These are phyloP conservation scores for Myriangium duriaei DNA, from an alignment of 2,329 filamentous ascomycete genomes.

Conservation along the genomic window DNA sequence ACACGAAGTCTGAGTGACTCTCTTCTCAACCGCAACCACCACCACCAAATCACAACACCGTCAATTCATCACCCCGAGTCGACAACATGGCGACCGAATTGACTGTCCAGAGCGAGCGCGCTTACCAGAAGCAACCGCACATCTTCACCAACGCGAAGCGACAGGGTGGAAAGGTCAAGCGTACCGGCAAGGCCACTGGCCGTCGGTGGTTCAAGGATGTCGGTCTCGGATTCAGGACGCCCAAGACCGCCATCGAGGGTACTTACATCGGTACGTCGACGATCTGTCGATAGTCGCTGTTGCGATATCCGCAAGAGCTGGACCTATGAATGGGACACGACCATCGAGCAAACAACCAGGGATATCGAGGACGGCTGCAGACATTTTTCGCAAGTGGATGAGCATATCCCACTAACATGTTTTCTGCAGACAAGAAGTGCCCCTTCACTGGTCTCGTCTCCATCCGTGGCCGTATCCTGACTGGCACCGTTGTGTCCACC, in stretches of 20 bases:
- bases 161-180: conserved; percentile 67
- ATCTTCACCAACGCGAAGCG: conserved; percentile 98
- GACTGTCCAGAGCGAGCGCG: conserved; percentile 99
- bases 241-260: conserved; percentile 97
- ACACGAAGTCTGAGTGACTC: neutral
- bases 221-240: conserved; percentile 97
- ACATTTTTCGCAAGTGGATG: neutral
- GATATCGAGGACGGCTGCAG: conserved; percentile 17
- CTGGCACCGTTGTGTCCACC: conserved; percentile 96
- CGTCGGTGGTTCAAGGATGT: conserved; percentile 99
- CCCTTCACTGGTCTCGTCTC: conserved; percentile 98
- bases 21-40: conserved; percentile 5
- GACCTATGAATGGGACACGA: no score
- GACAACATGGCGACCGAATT: conserved; percentile 91
- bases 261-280: conserved; percentile 82
- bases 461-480: conserved; percentile 99
- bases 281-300: neutral
- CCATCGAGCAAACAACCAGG: no score
- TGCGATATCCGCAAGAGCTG: conserved; percentile 4
- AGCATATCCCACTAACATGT: conserved; percentile 2
- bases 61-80: conserved; percentile 18
- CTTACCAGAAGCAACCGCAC: conserved; percentile 99
- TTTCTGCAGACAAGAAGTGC: conserved; percentile 95
- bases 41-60: conserved; percentile 4
- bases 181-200: conserved; percentile 71